Evolutionary conservation across 2,329 filamentous ascomycete genomes (phyloP), one percentile per base, ranked within the genome.

Genomic region (Diplodia scrobiculata): DNA sequence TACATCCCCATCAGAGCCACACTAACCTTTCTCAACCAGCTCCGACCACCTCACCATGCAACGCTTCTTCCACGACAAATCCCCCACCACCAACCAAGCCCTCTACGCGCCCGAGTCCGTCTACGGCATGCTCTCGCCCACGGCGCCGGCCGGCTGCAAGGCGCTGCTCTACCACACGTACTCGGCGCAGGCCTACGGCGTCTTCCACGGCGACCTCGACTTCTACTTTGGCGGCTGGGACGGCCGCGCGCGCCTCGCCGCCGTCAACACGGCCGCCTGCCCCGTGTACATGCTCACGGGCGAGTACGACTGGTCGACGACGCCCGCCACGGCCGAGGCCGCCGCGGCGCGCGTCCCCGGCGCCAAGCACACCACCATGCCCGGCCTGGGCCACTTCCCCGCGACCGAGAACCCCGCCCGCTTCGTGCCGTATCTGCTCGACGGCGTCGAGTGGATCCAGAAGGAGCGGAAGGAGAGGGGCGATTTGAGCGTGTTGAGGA

Each of bases 161-260:
- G 77, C 81, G 65, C 76, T 84, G 34, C 78, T 84, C 68, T 84
- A 81, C 81, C 82, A 83, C 68, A 67, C 79, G 11, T 83, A 83
- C 70, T 80, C 77, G 5, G 77, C 77, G 0, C 81, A 83, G 73
- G 81, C 82, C 1, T 84, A 83, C 66, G 81, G 81, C 1, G 81
- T 83, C 58, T 83, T 84, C 75, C 81, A 83, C 70, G 81, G 81
- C 27, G 81, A 83, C 67, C 72, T 83, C 17, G 80, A 83, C 71
- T 83, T 83, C 71, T 83, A 82, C 74, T 83, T 83, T 63, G 79
- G 79, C 60, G 81, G 81, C 54, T 84, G 78, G 73, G 82, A 84
- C 69, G 81, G 79, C 10, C 78, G 82, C 29, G 72, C 76, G 13
- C 77, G 80, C 64, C 75, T 83, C 41, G 71, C 73, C 0, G 72